Conservation (phyloP, 352 stramenopile genomes). For the Globisporangium okanoganense region DNA sequence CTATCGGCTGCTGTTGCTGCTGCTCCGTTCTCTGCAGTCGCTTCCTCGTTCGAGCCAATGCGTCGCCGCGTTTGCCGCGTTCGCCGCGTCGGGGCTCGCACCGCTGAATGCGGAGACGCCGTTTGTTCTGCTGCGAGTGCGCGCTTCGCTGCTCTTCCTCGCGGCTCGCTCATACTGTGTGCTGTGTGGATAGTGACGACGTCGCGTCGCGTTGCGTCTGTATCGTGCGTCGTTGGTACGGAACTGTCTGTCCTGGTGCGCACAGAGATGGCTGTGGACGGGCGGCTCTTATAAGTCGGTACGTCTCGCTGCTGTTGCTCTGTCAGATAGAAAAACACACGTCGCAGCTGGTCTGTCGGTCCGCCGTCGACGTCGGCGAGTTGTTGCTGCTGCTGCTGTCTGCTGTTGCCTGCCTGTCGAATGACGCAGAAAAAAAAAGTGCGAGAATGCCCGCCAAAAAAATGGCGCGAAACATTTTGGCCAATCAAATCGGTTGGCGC, state of each 20-base stretch:
- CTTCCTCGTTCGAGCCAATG: slow-evolving; percentile 5
- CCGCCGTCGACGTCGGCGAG: not conserved
- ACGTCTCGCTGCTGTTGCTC: not conserved
- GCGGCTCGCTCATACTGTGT: slow-evolving; percentile 2
- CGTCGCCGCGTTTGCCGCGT: slow-evolving; percentile 14
- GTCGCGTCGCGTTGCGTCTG: not conserved
- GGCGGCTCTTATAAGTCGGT: not conserved
- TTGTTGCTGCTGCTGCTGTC: not conserved
- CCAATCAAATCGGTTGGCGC: slow-evolving; percentile 3
- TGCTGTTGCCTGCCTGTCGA: not conserved
- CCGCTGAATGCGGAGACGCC: not conserved
- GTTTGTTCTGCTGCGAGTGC: not conserved
- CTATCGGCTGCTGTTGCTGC: not conserved
- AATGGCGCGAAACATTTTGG: slow-evolving; percentile 2
- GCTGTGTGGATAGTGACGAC: not conserved
- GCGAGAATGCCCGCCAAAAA: not conserved
- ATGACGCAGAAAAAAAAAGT: not conserved
- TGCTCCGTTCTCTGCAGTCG: not conserved
- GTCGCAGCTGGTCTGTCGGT: not conserved
- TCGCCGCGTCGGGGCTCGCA: not conserved
- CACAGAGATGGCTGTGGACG: not conserved
- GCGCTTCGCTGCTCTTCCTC: slow-evolving; percentile 12
- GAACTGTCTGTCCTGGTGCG: not conserved
- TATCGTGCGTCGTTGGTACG: not conserved
- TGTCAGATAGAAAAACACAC: not conserved